These are phyloP conservation scores for Colletotrichum tropicicola DNA, from an alignment of 2,329 filamentous ascomycete species.

Conservation along the genomic window DNA sequence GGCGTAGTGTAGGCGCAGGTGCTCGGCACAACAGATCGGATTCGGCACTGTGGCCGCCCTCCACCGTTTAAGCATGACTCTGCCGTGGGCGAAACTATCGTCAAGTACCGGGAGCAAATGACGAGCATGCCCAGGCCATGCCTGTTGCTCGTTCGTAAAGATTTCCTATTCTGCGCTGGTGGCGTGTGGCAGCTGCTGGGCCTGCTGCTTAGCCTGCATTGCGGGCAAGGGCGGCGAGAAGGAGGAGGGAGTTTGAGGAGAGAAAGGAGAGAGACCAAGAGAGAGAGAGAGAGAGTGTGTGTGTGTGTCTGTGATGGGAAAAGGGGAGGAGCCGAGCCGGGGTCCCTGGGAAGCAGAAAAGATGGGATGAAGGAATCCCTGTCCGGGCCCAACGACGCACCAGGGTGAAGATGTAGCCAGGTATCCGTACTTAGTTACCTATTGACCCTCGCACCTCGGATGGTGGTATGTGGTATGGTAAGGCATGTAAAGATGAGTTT, in stretches of 20 bases:
- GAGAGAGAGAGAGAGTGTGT: background rate
- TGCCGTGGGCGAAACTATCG: background rate
- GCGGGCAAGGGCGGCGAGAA: background rate
- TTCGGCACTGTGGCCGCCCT: background rate
- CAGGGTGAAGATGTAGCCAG: background rate
- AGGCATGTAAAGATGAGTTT: no score
- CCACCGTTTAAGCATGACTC: constrained; percentile 19
- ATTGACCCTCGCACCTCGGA: background rate
- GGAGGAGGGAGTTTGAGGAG: background rate
- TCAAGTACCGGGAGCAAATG: constrained; percentile 14
- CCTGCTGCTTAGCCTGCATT: background rate
- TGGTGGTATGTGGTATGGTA: background rate
- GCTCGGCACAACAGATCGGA: background rate
- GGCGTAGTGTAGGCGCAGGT: background rate
- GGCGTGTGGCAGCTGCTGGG: constrained; percentile 7
- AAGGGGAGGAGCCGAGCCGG: constrained; percentile 10
- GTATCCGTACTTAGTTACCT: background rate
- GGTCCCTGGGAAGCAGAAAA: background rate
- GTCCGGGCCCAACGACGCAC: no score
- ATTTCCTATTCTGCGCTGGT: constrained; percentile 25
- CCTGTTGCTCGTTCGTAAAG: constrained; percentile 22
- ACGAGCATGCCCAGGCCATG: background rate
- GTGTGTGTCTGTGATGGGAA: constrained; percentile 2
- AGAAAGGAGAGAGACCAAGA: no score
- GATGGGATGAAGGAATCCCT: constrained; percentile 19